Percentiles rank a stretch among this genome's conserved stretches.
phyloP scores from a whole-genome alignment of 768 basidiomycete genomes.

The Lanmaoa rubissima region DNA sequence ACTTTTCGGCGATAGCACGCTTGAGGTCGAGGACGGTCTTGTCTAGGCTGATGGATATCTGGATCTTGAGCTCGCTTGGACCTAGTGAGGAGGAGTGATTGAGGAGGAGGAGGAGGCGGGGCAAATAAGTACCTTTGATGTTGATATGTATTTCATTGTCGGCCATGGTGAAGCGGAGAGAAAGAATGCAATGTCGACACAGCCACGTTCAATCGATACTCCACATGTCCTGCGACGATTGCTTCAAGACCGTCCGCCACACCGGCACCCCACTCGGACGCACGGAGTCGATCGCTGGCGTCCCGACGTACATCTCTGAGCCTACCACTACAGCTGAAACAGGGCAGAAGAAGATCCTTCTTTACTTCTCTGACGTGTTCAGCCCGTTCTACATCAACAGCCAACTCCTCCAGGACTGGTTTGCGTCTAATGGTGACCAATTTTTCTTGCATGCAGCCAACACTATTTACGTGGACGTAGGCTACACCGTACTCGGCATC shows the following conservation, averaged over 20 bases:
- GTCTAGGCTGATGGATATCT: conserved; percentile 75
- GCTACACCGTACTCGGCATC: conserved; percentile 55
- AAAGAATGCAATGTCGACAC: neutral
- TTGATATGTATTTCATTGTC: conserved; percentile 63
- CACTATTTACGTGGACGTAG: conserved; percentile 28
- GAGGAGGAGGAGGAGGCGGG: rapidly evolving
- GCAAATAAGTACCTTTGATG: conserved; percentile 54
- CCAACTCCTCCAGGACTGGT: conserved; percentile 62
- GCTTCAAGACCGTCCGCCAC: conserved; percentile 53
- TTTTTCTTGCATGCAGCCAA: too few relatives aligned
- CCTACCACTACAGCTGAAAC: conserved; percentile 25
- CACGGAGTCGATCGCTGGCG: conserved; percentile 36
- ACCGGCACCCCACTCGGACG: conserved; percentile 42
- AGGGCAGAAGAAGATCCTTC: conserved; percentile 43
- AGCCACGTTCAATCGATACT: conserved; percentile 20
- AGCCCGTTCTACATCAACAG: conserved; percentile 59
- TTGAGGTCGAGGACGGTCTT: conserved; percentile 93
- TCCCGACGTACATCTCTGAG: conserved; percentile 55
- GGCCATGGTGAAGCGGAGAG: conserved; percentile 43
- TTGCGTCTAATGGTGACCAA: conserved; percentile 51
- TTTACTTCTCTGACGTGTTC: conserved; percentile 60
- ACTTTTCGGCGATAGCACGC: conserved; percentile 80
- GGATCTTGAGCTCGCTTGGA: conserved; percentile 89
- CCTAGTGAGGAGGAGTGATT: conserved; percentile 39
- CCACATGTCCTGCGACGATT: conserved; percentile 48